Conservation (phyloP, 2,329 filamentous ascomycete genomes). For the Paecilomyces dactylethromorphus region DNA sequence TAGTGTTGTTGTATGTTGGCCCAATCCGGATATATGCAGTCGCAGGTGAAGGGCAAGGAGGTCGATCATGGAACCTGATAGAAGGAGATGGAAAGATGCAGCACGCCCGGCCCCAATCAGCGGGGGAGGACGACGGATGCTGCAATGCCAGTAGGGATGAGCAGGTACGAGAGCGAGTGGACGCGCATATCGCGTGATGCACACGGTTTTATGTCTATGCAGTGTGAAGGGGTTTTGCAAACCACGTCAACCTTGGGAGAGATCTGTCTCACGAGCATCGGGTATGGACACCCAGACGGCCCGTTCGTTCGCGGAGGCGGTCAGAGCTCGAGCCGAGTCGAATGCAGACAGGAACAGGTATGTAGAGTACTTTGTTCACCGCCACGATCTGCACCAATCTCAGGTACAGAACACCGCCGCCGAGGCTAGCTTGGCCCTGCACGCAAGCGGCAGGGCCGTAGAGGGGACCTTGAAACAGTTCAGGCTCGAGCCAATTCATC, state of each 20-base stretch:
- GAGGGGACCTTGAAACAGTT: background rate
- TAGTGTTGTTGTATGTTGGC: background rate
- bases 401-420: background rate
- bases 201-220: background rate
- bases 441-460: background rate
- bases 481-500: background rate
- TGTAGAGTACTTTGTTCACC: background rate
- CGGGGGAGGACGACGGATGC: background rate
- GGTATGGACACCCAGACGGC: background rate
- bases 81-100: background rate
- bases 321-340: background rate
- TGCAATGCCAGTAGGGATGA: background rate
- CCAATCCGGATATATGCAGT: background rate
- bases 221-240: background rate
- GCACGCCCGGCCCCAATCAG: background rate
- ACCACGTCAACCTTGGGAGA: background rate
- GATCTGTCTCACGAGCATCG: background rate
- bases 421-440: background rate
- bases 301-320: background rate
- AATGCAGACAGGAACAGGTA: background rate
- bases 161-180: background rate
- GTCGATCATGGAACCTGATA: background rate
- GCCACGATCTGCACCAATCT: background rate
- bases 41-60: background rate
- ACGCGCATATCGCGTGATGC: background rate